Percentiles rank a stretch among this genome's conserved stretches.
Evolutionary conservation across 208 protist species (phyloP).

Genomic region (Jaenimonas drosophilae): DNA sequence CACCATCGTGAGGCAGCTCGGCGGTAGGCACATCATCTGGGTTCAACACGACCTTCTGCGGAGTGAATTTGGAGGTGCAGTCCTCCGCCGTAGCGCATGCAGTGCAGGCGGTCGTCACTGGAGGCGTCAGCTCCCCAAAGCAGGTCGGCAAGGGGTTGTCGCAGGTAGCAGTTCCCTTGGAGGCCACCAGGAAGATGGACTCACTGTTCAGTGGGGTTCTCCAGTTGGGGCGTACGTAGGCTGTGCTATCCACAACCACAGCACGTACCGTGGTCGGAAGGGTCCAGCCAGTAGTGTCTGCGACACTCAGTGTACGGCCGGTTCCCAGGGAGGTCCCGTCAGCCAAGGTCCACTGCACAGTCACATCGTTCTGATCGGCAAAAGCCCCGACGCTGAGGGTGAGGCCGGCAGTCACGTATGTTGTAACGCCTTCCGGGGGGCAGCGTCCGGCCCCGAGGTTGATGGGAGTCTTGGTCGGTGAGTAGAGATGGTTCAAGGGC

Average conservation of each 20-base stretch:
- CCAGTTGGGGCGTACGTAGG: slow-evolving; percentile 11
- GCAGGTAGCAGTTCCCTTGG: not conserved
- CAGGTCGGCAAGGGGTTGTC: slow-evolving; percentile 1
- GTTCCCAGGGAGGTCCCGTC: slow-evolving; percentile 7
- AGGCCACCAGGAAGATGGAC: slow-evolving; percentile 4
- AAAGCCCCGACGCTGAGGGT: slow-evolving; percentile 19
- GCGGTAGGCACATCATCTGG: not conserved
- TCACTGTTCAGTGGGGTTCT: not conserved
- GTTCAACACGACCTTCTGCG: no score
- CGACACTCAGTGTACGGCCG: slow-evolving; percentile 5
- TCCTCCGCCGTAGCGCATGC: no score
- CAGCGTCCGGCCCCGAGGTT: slow-evolving; percentile 24
- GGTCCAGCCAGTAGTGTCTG: slow-evolving; percentile 8
- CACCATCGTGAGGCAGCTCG: not conserved
- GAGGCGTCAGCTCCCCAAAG: not conserved
- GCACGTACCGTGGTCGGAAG: slow-evolving; percentile 20
- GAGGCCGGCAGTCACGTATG: slow-evolving; percentile 9
- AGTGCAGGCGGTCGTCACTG: no score
- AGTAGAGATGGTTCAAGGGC: not conserved
- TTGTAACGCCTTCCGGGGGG: slow-evolving; percentile 11
- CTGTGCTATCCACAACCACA: slow-evolving; percentile 21
- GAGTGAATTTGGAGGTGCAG: no score
- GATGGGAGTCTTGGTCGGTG: not conserved
- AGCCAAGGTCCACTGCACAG: slow-evolving; percentile 16
- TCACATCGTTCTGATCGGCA: slow-evolving; percentile 19